These are phyloP conservation scores for Pythium monospermum DNA, from an alignment of 352 stramenopile species.

Conservation along the genomic window DNA sequence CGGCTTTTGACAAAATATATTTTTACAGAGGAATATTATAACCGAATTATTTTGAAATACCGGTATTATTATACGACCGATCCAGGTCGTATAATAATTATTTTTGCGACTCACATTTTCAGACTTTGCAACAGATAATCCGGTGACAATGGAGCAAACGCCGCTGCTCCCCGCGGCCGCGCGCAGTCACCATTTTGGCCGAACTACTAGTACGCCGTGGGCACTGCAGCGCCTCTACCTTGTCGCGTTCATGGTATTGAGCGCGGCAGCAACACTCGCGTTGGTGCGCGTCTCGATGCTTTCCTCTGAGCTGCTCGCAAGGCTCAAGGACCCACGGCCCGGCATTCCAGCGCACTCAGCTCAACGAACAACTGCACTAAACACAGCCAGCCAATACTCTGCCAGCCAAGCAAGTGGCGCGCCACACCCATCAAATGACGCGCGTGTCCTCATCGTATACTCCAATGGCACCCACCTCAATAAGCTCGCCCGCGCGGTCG, in stretches of 20 bases:
- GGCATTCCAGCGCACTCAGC: no score
- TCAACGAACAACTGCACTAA: no score
- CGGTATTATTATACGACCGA: not conserved
- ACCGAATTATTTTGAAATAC: not conserved
- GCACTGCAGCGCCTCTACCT: constrained; percentile 8
- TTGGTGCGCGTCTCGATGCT: constrained; percentile 36
- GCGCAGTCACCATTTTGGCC: no score
- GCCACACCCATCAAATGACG: not conserved
- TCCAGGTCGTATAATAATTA: not conserved
- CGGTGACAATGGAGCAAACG: not conserved
- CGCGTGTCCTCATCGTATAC: constrained; percentile 69
- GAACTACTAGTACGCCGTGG: no score
- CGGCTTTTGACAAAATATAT: not conserved
- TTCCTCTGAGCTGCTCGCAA: constrained; percentile 34
- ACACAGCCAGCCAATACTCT: no score
- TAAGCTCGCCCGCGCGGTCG: constrained; percentile 67
- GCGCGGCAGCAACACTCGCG: constrained; percentile 27
- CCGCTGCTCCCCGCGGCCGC: constrained; percentile 7
- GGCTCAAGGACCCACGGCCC: constrained; percentile 27
- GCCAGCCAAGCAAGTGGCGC: no score
- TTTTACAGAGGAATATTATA: not conserved
- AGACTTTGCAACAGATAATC: not conserved
- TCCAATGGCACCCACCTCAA: constrained; percentile 64
- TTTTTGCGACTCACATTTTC: constrained; percentile 1
- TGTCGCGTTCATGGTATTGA: constrained; percentile 29